Base-by-base conservation (phyloP, 306 rosid genomes). In the Pachyrhizus erosus region DNA sequence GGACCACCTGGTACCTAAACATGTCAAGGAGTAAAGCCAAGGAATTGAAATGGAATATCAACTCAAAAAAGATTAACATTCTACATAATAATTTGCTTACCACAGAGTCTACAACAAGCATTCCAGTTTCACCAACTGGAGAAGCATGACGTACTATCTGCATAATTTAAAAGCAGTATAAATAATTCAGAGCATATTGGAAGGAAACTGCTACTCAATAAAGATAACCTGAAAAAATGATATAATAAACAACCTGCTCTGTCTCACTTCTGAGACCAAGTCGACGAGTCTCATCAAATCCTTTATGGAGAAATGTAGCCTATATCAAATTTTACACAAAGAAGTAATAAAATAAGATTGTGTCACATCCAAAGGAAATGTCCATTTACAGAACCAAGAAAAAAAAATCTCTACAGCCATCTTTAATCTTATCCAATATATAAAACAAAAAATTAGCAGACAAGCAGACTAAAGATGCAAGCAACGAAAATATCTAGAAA, bases 1-100 rank as follows among this genome's bases (percentile, higher is more conserved):
- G 97, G 99, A 67, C 99, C 96, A 34, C 98, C 99, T 65, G 99
- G 98, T 70, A 96, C 99, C 98, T 96, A 87, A 85, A 88, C 83
- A 86, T 73, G 77, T 73, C 79, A 77, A 84, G 69, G 43, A 71
- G 73, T 83, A 75, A 69, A 66, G 75, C 73, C 65, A 26, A 49
- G 62, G 62, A 85, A 58, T 77, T 75, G 27, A 80, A 71, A 65
- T 34, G 62, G 71, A 70, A 76, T 57, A 57, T 54, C 66, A 75
- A 70, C 49, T 20, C 6, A 60, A 9, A 52, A 52, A 82, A 46
- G 14, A 62, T 29, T 37, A 73, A 37, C 24, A 70, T 67, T 40
- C 57, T 69, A 60, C 18, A 69, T 2, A 73, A 34, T 62, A 78
- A 69, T 68, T 65, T 81, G 77, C 94, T 88, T 76, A 96, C 99